These are phyloP conservation scores for Monosporascus sp. DNA, from an alignment of 2,329 filamentous ascomycete genomes.

Conservation along the genomic window DNA sequence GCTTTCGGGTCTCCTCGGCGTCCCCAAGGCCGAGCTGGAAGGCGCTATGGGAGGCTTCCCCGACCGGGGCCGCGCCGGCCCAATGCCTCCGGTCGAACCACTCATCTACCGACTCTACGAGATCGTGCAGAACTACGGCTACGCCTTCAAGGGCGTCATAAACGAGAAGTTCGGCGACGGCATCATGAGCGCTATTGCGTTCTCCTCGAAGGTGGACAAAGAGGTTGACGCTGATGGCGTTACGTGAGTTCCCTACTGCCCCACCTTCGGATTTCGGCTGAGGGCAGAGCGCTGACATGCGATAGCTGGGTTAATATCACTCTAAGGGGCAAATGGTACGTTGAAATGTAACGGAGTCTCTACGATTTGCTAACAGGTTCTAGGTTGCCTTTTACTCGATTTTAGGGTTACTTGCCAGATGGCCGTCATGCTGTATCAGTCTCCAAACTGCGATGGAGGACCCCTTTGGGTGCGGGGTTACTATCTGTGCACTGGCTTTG, in stretches of 20 bases:
- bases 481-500: too few species aligned
- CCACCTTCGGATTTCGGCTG: background rate
- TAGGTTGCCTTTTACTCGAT: slow-evolving; percentile 26
- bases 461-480: too few species aligned
- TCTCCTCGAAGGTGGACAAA: slow-evolving; percentile 88
- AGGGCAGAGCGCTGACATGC: slow-evolving; percentile 4
- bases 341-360: background rate
- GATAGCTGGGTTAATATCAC: slow-evolving; percentile 28
- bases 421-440: too few species aligned
- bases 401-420: slow-evolving; percentile 10
- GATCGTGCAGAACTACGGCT: slow-evolving; percentile 94
- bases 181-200: slow-evolving; percentile 95
- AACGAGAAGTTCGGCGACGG: slow-evolving; percentile 95
- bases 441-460: too few species aligned
- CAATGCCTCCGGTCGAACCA: slow-evolving; percentile 81
- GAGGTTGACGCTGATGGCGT: slow-evolving; percentile 80
- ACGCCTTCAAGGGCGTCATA: slow-evolving; percentile 89
- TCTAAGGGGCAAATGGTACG: slow-evolving; percentile 28
- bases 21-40: slow-evolving; percentile 52
- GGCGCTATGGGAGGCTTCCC: slow-evolving; percentile 67
- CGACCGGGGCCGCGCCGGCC: slow-evolving; percentile 71
- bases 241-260: slow-evolving; percentile 30
- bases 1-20: slow-evolving; percentile 59
- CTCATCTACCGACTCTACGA: slow-evolving; percentile 89
- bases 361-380: background rate